Evolutionary conservation across 371 early-diverging fungal species (phyloP), one percentile per base, ranked within the genome.

Genomic region (Mucor saturninus): DNA sequence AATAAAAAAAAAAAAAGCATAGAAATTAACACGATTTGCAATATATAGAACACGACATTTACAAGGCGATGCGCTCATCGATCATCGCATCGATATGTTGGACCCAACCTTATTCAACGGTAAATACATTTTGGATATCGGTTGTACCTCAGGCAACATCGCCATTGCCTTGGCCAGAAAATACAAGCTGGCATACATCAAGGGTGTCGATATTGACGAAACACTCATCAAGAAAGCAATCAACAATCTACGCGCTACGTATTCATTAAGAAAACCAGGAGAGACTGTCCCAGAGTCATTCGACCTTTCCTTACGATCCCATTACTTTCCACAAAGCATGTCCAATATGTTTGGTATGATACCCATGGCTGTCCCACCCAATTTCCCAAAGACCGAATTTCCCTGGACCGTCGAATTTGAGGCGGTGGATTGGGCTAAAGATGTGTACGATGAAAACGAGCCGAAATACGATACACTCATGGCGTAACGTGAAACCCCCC

Each of bases 151-250:
- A 2, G 96, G 93, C 10, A 67, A 83, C 45, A 64, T 94, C n/a
- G 83, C 91, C 0, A 71, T 91, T 29, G 71, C 77, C 5, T 65
- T 93, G 79, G 91, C 85, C 4, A 56, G 76, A 39, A 72, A 76
- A 13, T 81, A 76, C 48, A 59, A 69, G 4, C 83, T 87, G 1
- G 15, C 38, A 2, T 67, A 62, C 60, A 80, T 88, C 5, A 71
- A 79, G 2, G 96, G 94, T 7, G 84, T 95, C 0, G 96, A 95
- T 67, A 86, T 95, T 49, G 96, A 95, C 60, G 77, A 83, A 1
- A 54, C 37, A 6, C 68, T 95, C 61, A 85, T 94, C 45, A 55
- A 69, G 6, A 84, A 87, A 56, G 94, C 96, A 6, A 61, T 83
- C 11, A 65, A 61, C 1, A 74, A 83, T 50, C 56, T 84, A 39